Conservation (phyloP, 331 rosid species). For the Saraca asoca region DNA sequence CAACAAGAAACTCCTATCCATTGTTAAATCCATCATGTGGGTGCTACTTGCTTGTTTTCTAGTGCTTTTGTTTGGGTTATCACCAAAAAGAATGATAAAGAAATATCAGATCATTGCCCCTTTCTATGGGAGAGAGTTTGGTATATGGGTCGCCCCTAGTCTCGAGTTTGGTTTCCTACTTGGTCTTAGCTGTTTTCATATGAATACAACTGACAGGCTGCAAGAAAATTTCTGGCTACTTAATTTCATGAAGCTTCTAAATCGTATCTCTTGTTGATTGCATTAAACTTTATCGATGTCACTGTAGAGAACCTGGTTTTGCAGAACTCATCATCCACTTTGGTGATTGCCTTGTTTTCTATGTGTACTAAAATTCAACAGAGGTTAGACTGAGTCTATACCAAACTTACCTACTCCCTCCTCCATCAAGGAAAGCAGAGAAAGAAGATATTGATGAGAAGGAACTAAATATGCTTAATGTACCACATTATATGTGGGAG, state of each 20-base stretch:
- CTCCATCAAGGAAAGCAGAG: background rate
- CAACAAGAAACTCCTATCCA: constrained; percentile 42
- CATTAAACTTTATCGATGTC: constrained; percentile 28
- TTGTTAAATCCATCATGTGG: constrained; percentile 33
- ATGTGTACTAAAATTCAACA: background rate
- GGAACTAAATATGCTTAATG: constrained; percentile 31
- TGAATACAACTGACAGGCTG: background rate
- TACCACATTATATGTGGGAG: constrained; percentile 13
- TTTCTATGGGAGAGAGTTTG: constrained; percentile 3
- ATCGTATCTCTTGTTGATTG: constrained; percentile 38
- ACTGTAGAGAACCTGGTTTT: constrained; percentile 25
- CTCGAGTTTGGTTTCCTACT: background rate
- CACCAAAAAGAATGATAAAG: constrained; percentile 31
- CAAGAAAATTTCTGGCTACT: background rate
- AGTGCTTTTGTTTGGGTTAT: constrained; percentile 6
- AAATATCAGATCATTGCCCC: constrained; percentile 18
- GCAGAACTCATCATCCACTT: constrained; percentile 22
- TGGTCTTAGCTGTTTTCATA: background rate
- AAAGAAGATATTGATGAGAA: constrained; percentile 23
- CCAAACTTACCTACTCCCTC: constrained; percentile 46
- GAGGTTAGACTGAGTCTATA: constrained; percentile 38
- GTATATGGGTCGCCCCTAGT: background rate
- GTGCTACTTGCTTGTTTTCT: constrained; percentile 35
- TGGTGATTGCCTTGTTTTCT: constrained; percentile 28
- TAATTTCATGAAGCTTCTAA: constrained; percentile 21